These are phyloP conservation scores for Lachancea meyersii DNA, from an alignment of 805 yeast species.

Conservation along the genomic window DNA sequence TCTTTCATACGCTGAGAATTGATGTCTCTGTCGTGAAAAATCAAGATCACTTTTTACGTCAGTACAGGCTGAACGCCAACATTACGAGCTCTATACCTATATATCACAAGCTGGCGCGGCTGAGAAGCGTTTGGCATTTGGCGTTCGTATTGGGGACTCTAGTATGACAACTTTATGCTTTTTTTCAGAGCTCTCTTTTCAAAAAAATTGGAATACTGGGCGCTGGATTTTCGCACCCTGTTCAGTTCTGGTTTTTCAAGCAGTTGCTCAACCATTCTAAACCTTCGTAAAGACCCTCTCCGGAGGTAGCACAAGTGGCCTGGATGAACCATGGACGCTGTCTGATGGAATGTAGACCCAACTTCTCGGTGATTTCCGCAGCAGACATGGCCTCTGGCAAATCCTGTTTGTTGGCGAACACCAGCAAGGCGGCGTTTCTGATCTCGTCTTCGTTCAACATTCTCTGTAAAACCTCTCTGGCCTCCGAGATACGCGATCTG, in stretches of 20 bases:
- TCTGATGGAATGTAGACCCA: slow-evolving; percentile 93
- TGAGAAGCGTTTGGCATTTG: not conserved
- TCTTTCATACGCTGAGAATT: too few relatives aligned
- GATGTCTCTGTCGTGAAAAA: too few relatives aligned
- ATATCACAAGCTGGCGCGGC: not conserved
- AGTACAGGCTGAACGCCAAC: too few relatives aligned
- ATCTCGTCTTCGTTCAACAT: slow-evolving; percentile 98
- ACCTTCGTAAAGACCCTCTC: slow-evolving; percentile 98
- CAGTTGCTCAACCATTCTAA: slow-evolving; percentile 93
- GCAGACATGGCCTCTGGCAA: slow-evolving; percentile 99
- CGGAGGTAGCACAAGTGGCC: slow-evolving; percentile 98
- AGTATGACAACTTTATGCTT: too few relatives aligned
- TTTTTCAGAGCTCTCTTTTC: too few relatives aligned
- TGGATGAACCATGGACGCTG: slow-evolving; percentile 99
- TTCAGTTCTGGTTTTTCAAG: slow-evolving; percentile 61
- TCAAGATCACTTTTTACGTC: too few relatives aligned
- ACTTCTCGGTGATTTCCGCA: slow-evolving; percentile 94
- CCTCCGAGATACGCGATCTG: slow-evolving; percentile 95
- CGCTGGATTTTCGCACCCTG: too few relatives aligned
- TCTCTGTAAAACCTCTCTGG: slow-evolving; percentile 96
- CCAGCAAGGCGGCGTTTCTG: slow-evolving; percentile 90
- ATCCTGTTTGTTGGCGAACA: slow-evolving; percentile 97
- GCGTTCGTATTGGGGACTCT: too few relatives aligned
- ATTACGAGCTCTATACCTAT: not conserved
- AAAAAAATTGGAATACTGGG: too few relatives aligned